Evolutionary conservation across 805 yeast species (phyloP).

Genomic region (Barnettozyma populi): DNA sequence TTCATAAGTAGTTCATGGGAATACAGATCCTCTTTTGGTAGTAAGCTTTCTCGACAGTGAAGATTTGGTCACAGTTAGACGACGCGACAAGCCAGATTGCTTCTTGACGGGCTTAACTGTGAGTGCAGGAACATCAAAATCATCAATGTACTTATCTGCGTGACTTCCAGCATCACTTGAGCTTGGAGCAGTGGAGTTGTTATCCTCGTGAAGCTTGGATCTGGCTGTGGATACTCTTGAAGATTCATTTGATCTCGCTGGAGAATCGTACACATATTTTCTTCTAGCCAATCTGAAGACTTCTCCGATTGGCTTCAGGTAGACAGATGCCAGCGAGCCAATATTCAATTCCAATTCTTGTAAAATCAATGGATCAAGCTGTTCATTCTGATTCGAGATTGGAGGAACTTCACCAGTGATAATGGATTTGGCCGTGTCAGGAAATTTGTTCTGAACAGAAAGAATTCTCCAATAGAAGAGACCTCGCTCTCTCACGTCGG

Average conservation of each 20-base stretch:
- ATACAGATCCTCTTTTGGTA: slow-evolving; percentile 19
- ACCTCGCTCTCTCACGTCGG: slow-evolving; percentile 84
- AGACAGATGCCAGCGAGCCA: slow-evolving; percentile 79
- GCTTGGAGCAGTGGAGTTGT: slow-evolving; percentile 7
- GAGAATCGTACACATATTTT: slow-evolving; percentile 44
- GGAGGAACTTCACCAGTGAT: slow-evolving; percentile 57
- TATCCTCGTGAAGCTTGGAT: background rate
- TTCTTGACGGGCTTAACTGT: slow-evolving; percentile 31
- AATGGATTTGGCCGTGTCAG: slow-evolving; percentile 43
- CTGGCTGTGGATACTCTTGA: slow-evolving; percentile 12
- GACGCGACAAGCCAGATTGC: slow-evolving; percentile 27
- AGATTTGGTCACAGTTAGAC: slow-evolving; percentile 30
- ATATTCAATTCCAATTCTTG: slow-evolving; percentile 81
- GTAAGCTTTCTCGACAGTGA: slow-evolving; percentile 32
- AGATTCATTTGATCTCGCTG: slow-evolving; percentile 35
- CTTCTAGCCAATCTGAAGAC: slow-evolving; percentile 65
- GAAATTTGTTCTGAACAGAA: slow-evolving; percentile 40
- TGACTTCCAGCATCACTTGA: slow-evolving; percentile 5
- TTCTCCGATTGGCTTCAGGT: slow-evolving; percentile 75
- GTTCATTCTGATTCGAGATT: slow-evolving; percentile 62
- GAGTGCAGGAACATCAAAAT: slow-evolving; percentile 35
- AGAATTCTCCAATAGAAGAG: slow-evolving; percentile 80
- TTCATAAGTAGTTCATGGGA: background rate
- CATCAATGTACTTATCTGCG: slow-evolving; percentile 27
- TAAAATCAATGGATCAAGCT: slow-evolving; percentile 59